Evolutionary conservation across 768 basidiomycete species (phyloP).

Genomic region (Boletus rubroflammeus): DNA sequence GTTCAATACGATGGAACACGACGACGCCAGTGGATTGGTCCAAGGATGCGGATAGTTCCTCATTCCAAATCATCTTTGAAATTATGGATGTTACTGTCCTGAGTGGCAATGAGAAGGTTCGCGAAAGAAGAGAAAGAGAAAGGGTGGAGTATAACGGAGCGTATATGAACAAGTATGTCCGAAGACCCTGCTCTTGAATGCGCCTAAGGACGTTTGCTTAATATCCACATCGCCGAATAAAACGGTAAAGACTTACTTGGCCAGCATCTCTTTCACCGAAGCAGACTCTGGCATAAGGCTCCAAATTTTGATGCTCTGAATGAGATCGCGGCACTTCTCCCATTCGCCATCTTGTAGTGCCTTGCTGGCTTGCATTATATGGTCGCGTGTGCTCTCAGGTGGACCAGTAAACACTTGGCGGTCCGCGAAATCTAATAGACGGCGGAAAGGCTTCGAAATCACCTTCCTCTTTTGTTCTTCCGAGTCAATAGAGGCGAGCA

Average conservation of each 20-base stretch:
- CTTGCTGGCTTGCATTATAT: slow-evolving; percentile 99
- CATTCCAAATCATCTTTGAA: slow-evolving; percentile 98
- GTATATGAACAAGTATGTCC: slow-evolving; percentile 96
- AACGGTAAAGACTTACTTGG: slow-evolving; percentile 54
- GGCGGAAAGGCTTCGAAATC: slow-evolving; percentile 95
- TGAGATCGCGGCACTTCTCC: slow-evolving; percentile 91
- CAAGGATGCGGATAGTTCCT: slow-evolving; percentile 88
- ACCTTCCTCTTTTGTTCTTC: slow-evolving; percentile 92
- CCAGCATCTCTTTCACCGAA: slow-evolving; percentile 91
- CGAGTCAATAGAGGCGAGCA: slow-evolving; percentile 90
- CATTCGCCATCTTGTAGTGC: slow-evolving; percentile 96
- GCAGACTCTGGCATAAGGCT: slow-evolving; percentile 87
- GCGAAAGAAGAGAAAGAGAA: slow-evolving; percentile 81
- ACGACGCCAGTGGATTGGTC: slow-evolving; percentile 89
- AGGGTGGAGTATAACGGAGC: slow-evolving; percentile 90
- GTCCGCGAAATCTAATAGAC: slow-evolving; percentile 93
- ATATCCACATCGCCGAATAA: not conserved
- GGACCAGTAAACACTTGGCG: slow-evolving; percentile 97
- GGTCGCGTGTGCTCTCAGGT: slow-evolving; percentile 97
- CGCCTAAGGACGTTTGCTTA: slow-evolving; percentile 50
- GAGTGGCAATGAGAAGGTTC: slow-evolving; percentile 81
- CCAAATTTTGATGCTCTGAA: slow-evolving; percentile 98
- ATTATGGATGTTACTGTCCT: slow-evolving; percentile 78
- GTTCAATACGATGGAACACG: slow-evolving; percentile 89
- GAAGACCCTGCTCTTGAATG: slow-evolving; percentile 95